Evolutionary conservation across 1,284 basidiomycete genomes (phyloP).

Genomic region (Heliocybe sulcata): DNA sequence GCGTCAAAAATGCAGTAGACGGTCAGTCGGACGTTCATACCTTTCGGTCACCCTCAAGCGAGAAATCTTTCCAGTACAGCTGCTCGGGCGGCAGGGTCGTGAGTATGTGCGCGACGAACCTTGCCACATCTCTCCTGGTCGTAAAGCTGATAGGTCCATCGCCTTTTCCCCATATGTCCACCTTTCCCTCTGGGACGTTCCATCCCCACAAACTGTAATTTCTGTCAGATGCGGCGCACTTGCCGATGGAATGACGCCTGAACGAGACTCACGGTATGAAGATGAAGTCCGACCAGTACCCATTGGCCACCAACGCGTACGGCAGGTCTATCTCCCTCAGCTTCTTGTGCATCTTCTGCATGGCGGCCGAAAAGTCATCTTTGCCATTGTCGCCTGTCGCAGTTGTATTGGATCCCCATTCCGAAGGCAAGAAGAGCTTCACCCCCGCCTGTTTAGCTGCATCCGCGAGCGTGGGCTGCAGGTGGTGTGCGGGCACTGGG

Average conservation of each 20-base stretch:
- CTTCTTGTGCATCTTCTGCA: slow-evolving; percentile 6
- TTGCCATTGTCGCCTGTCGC: too few species aligned
- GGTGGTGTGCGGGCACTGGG: slow-evolving; percentile 3
- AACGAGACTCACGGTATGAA: slow-evolving; percentile 6
- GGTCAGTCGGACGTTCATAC: slow-evolving; percentile 7
- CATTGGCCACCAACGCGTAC: slow-evolving; percentile 19
- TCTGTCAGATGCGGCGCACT: too few species aligned
- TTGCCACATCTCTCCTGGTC: slow-evolving; percentile 22
- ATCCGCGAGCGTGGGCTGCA: slow-evolving; percentile 15
- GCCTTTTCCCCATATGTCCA: slow-evolving; percentile 24
- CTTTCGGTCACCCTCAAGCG: slow-evolving; percentile 28
- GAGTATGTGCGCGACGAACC: slow-evolving; percentile 28
- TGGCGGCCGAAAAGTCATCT: slow-evolving; percentile 5
- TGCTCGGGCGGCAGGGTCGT: slow-evolving; percentile 20
- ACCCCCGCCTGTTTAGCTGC: slow-evolving; percentile 20
- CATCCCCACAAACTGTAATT: slow-evolving; percentile 12
- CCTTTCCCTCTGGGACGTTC: slow-evolving; percentile 20
- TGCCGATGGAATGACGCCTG: too few species aligned
- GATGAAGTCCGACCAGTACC: slow-evolving; percentile 14
- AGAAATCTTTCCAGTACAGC: slow-evolving; percentile 23
- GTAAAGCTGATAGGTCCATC: slow-evolving; percentile 22
- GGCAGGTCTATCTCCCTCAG: slow-evolving; percentile 10
- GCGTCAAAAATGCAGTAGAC: too few species aligned
- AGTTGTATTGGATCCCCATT: slow-evolving; percentile 15
- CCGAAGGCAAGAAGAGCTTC: slow-evolving; percentile 22